A percentile compares a stretch with the other conserved stretches of the same genome.
Evolutionary conservation across 179 eudicot genomes (phyloP).

Genomic region (Heliamphora pulchella): DNA sequence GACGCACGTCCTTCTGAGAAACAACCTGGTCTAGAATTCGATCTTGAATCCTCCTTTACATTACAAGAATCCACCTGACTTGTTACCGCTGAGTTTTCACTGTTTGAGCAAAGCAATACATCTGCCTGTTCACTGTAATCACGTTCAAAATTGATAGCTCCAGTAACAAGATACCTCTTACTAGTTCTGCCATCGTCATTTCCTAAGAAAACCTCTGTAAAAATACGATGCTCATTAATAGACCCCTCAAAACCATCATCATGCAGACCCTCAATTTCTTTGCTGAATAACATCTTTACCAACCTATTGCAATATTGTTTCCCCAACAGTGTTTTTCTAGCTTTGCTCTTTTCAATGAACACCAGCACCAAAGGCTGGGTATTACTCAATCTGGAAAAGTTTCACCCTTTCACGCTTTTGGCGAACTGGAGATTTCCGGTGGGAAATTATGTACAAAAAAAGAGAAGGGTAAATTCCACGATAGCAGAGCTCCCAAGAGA

Average conservation of each 20-base stretch:
- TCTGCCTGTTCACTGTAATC: conserved; percentile 31
- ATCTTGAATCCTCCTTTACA: conserved; percentile 25
- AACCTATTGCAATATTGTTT: conserved; percentile 12
- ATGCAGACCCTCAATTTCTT: conserved; percentile 37
- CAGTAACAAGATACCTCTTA: conserved; percentile 35
- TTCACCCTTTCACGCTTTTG: background rate
- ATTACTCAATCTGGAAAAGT: background rate
- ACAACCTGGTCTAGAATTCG: conserved; percentile 23
- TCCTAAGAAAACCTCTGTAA: conserved; percentile 62
- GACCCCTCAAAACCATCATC: conserved; percentile 78
- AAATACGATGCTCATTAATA: conserved; percentile 43
- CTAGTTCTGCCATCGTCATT: conserved; percentile 16
- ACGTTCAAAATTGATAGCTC: conserved; percentile 27
- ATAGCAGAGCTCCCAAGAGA: background rate
- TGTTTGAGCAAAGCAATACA: conserved; percentile 34
- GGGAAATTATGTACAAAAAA: background rate
- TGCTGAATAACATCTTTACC: conserved; percentile 28
- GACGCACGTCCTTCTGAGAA: conserved; percentile 27
- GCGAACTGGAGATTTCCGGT: background rate
- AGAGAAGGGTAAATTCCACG: background rate
- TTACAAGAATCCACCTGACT: conserved; percentile 45
- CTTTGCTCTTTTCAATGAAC: conserved; percentile 6
- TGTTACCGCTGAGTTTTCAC: conserved; percentile 47
- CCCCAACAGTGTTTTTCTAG: background rate
- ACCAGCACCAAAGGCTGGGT: background rate